phyloP scores from a whole-genome alignment of 305 asterid genomes.

The Fraxinus baroniana region DNA sequence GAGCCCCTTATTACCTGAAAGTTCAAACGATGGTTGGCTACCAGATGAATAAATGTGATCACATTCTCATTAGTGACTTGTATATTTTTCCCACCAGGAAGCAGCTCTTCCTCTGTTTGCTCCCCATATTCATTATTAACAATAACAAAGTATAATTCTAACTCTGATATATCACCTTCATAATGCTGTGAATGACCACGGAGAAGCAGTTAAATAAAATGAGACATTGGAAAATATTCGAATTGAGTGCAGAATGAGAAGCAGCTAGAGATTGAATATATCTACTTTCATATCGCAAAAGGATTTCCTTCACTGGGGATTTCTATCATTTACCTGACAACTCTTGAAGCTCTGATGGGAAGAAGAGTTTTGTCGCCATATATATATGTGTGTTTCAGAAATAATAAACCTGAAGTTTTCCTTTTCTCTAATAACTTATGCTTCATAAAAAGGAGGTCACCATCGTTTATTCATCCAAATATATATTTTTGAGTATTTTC shows the following conservation, averaged over 20 bases:
- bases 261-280: conserved; percentile 5
- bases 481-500: neutral
- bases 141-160: conserved; percentile 88
- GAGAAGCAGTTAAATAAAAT: conserved; percentile 10
- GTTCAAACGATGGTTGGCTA: conserved; percentile 92
- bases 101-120: conserved; percentile 92
- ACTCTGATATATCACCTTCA: conserved; percentile 65
- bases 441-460: neutral
- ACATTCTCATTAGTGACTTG: conserved; percentile 91
- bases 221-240: neutral
- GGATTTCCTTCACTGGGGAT: conserved; percentile 2
- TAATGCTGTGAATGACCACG: conserved; percentile 66
- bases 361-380: neutral
- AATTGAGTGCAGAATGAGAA: conserved; percentile 7
- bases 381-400: neutral
- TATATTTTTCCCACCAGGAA: conserved; percentile 76
- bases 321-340: neutral
- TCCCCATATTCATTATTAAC: conserved; percentile 92
- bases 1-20: conserved; percentile 55
- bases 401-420: neutral
- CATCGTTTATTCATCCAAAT: neutral
- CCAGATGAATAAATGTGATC: conserved; percentile 87
- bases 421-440: neutral
- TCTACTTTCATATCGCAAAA: neutral
- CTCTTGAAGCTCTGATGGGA: neutral